Conservation (phyloP, 2,329 filamentous ascomycete species). For the Arthroderma sp. region DNA sequence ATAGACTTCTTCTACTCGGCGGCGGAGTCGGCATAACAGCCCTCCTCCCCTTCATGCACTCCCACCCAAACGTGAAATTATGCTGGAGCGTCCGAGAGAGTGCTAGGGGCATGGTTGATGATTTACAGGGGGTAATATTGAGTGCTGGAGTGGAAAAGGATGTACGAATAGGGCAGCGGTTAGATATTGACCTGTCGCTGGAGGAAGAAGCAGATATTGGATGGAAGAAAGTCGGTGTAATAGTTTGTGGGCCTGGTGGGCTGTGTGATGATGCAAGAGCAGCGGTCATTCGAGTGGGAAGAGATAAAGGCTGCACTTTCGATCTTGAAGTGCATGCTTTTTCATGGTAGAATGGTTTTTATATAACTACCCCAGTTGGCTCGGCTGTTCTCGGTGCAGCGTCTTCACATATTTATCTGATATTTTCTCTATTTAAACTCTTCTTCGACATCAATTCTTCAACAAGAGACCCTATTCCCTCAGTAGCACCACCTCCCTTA, state of each 20-base stretch:
- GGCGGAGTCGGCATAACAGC: conserved; percentile 40
- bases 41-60: conserved; percentile 23
- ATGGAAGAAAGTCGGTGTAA: conserved; percentile 23
- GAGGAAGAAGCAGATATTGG: conserved; percentile 18
- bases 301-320: conserved; percentile 10
- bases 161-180: conserved; percentile 22
- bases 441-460: background rate
- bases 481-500: background rate
- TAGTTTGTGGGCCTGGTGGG: conserved; percentile 30
- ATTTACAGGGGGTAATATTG: conserved; percentile 16
- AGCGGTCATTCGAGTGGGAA: background rate
- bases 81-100: conserved; percentile 23
- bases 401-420: too few species aligned
- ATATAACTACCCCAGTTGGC: too few species aligned
- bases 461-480: background rate
- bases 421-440: background rate
- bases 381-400: too few species aligned
- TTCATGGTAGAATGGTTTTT: conserved; percentile 8
- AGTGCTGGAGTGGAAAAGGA: conserved; percentile 21
- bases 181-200: conserved; percentile 22
- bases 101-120: conserved; percentile 17
- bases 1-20: conserved; percentile 31
- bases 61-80: conserved; percentile 24
- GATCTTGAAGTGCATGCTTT: conserved; percentile 20
- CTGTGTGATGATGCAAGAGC: conserved; percentile 30